Evolutionary conservation across 495 filamentous ascomycete species (phyloP).

Genomic region (Aspergillus mulundensis): DNA sequence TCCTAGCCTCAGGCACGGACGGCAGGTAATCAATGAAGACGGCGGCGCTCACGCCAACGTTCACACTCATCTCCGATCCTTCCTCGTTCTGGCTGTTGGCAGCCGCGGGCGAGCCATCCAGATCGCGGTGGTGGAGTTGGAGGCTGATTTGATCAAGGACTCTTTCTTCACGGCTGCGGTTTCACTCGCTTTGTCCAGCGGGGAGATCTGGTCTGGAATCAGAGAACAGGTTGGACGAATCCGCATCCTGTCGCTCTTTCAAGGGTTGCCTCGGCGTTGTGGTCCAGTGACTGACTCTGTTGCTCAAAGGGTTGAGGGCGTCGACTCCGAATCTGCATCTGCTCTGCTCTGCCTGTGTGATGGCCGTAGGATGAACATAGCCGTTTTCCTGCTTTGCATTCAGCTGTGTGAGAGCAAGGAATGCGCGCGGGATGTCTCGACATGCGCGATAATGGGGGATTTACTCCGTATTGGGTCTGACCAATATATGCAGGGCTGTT

Average conservation of each 20-base stretch:
- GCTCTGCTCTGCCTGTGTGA: not conserved
- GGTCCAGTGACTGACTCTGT: not conserved
- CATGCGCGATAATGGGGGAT: not conserved
- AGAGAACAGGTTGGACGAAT: not conserved
- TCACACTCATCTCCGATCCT: conserved; percentile 6
- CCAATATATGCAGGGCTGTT: conserved; percentile 6
- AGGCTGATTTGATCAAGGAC: conserved; percentile 3
- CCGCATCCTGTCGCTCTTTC: not conserved
- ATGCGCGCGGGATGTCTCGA: not conserved
- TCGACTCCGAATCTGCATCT: not conserved
- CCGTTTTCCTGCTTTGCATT: not conserved
- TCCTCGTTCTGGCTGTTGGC: not conserved
- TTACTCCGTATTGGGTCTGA: not conserved
- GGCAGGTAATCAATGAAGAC: conserved; percentile 6
- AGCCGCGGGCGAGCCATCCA: not conserved
- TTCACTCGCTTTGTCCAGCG: not conserved
- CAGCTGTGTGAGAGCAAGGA: not conserved
- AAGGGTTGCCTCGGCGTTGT: not conserved
- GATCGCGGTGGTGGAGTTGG: conserved; percentile 1
- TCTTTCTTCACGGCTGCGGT: not conserved
- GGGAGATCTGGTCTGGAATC: not conserved
- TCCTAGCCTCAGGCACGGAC: conserved; percentile 18
- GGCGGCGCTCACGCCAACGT: conserved; percentile 1
- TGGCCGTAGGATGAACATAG: not conserved
- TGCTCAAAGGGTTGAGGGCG: not conserved